A percentile compares a stretch with the other conserved stretches of the same genome.
Conservation (phyloP, 495 filamentous ascomycete genomes). For the Articulospora tetracladia region DNA sequence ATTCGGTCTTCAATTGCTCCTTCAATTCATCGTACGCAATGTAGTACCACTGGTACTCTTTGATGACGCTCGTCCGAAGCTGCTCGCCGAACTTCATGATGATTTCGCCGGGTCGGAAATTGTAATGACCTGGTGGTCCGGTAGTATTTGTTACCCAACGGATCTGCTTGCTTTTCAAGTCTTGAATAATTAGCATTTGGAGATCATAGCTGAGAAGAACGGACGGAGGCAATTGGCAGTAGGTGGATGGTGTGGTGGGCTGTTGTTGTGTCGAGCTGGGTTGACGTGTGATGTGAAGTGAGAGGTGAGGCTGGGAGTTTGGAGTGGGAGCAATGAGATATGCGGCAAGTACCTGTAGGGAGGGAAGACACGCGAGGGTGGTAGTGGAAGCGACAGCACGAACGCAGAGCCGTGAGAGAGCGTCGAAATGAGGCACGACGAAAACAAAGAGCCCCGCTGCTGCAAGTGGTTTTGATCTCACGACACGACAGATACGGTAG, state of each 20-base stretch:
- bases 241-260: too few relatives aligned
- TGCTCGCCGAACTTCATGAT: conserved; percentile 91
- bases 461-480: too few relatives aligned
- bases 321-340: too few relatives aligned
- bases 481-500: too few relatives aligned
- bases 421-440: too few relatives aligned
- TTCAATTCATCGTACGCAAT: conserved; percentile 97
- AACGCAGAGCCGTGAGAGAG: too few relatives aligned
- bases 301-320: too few relatives aligned
- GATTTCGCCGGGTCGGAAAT: conserved; percentile 28
- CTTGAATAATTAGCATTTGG: conserved; percentile 45
- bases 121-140: conserved; percentile 34
- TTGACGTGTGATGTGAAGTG: neutral
- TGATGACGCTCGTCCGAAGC: conserved; percentile 86
- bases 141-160: conserved; percentile 26
- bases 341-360: too few relatives aligned
- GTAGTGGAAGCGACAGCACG: too few relatives aligned
- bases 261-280: neutral
- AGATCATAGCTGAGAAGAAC: neutral
- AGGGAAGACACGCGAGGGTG: too few relatives aligned
- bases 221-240: neutral
- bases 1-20: conserved; percentile 72
- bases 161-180: conserved; percentile 36
- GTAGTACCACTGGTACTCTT: conserved; percentile 95
- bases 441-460: too few relatives aligned